These are phyloP conservation scores for Heimioporus retisporus DNA, from an alignment of 1,284 basidiomycete species.

Conservation along the genomic window DNA sequence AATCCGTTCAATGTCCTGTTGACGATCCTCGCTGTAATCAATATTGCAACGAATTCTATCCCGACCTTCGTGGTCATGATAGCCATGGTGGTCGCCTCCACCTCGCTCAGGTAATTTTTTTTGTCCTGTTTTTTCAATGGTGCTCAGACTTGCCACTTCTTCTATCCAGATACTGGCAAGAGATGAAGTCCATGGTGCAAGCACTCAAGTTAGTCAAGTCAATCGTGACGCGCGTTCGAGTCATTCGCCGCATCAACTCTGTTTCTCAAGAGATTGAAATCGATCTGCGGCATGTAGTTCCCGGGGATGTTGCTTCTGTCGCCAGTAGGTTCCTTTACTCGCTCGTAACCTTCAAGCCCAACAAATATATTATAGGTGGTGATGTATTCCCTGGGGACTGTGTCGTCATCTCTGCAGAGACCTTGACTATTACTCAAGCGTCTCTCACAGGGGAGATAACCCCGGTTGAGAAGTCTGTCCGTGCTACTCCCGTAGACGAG, in stretches of 20 bases:
- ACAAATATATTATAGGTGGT: conserved; percentile 27
- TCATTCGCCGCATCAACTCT: conserved; percentile 34
- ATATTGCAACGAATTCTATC: conserved; percentile 42
- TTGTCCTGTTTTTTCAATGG: not conserved
- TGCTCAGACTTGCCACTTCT: not conserved
- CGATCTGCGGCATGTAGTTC: conserved; percentile 39
- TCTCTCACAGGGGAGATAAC: conserved; percentile 45
- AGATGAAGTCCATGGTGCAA: conserved; percentile 43
- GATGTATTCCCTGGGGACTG: conserved; percentile 46
- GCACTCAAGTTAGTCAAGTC: conserved; percentile 44
- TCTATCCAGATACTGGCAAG: conserved; percentile 40
- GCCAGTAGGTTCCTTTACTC: conserved; percentile 34
- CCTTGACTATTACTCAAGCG: conserved; percentile 39
- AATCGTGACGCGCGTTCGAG: conserved; percentile 44
- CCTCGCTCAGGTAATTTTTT: conserved; percentile 32
- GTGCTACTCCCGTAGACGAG: conserved; percentile 25
- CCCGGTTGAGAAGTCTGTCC: conserved; percentile 36
- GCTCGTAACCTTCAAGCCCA: not conserved
- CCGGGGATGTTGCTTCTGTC: conserved; percentile 38
- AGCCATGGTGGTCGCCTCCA: conserved; percentile 44
- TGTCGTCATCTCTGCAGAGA: conserved; percentile 42
- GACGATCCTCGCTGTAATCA: conserved; percentile 41
- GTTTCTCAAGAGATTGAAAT: conserved; percentile 38
- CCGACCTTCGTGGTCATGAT: conserved; percentile 45
- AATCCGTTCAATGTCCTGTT: conserved; percentile 43